Evolutionary conservation across 2,329 filamentous ascomycete genomes (phyloP).

Genomic region (Septoria petroselini): DNA sequence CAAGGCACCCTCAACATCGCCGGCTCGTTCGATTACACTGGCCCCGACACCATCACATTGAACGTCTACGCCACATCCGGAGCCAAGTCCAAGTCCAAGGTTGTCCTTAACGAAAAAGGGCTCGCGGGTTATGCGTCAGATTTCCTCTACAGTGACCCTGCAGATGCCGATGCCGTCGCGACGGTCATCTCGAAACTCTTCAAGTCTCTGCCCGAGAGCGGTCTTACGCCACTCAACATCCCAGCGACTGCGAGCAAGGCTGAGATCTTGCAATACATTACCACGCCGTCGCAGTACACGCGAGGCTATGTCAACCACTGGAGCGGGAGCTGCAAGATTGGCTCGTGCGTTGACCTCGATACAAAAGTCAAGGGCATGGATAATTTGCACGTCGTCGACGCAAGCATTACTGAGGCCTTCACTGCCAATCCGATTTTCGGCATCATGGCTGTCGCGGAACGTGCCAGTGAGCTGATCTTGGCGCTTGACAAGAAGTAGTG

Average conservation of each 20-base stretch:
- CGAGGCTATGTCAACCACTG: constrained; percentile 54
- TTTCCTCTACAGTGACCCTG: constrained; percentile 51
- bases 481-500: constrained; percentile 28
- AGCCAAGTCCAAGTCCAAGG: constrained; percentile 49
- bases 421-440: constrained; percentile 57
- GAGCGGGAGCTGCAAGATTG: constrained; percentile 53
- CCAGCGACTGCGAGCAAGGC: constrained; percentile 46
- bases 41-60: constrained; percentile 53
- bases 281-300: constrained; percentile 49
- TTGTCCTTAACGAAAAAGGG: constrained; percentile 53
- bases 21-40: constrained; percentile 50
- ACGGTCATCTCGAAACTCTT: constrained; percentile 54
- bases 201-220: constrained; percentile 42
- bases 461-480: constrained; percentile 51
- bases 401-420: constrained; percentile 50
- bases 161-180: constrained; percentile 50
- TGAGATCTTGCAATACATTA: constrained; percentile 52
- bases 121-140: constrained; percentile 53
- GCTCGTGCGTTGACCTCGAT: constrained; percentile 49
- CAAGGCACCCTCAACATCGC: constrained; percentile 55
- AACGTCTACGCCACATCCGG: constrained; percentile 59
- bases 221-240: constrained; percentile 51
- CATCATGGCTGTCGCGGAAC: constrained; percentile 54
- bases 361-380: constrained; percentile 49
- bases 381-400: constrained; percentile 54